phyloP scores from a whole-genome alignment of 768 basidiomycete genomes.

The Lactifluus hygrophoroides region DNA sequence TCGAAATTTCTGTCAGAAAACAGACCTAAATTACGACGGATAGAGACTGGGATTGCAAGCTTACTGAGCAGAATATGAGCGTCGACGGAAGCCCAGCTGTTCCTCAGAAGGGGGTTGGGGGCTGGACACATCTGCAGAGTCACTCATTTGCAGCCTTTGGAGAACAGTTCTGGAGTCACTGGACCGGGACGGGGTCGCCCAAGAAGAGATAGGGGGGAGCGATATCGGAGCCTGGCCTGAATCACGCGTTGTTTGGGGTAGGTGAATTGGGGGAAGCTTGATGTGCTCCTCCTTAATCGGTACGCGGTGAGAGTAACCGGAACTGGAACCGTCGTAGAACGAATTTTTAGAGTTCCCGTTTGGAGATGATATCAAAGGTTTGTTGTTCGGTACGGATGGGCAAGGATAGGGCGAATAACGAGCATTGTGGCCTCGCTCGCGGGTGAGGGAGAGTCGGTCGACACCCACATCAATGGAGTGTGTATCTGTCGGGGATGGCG shows the following conservation, averaged over 20 bases:
- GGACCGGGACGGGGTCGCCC: conserved; percentile 8
- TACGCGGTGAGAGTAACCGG: conserved; percentile 12
- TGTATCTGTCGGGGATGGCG: conserved; percentile 15
- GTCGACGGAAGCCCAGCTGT: conserved; percentile 4
- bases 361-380: conserved; percentile 24
- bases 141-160: conserved; percentile 13
- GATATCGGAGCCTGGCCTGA: conserved; percentile 38
- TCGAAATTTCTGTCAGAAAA: neutral
- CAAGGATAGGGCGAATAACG: conserved; percentile 43
- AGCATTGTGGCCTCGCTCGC: conserved; percentile 23
- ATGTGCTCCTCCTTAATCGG: conserved; percentile 30
- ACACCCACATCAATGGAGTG: conserved; percentile 22
- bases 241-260: conserved; percentile 22
- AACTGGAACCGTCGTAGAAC: conserved; percentile 19
- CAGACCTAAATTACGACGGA: neutral
- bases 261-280: conserved; percentile 36
- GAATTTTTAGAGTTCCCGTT: conserved; percentile 32
- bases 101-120: neutral
- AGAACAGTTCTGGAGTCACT: conserved; percentile 18
- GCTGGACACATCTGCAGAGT: neutral
- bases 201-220: conserved; percentile 52
- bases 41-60: neutral
- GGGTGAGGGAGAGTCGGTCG: conserved; percentile 28
- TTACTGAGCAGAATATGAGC: conserved; percentile 11
- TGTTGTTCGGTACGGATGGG: conserved; percentile 24